Evolutionary conservation across 2,329 filamentous ascomycete species (phyloP).

Genomic region (Alternaria dauci): DNA sequence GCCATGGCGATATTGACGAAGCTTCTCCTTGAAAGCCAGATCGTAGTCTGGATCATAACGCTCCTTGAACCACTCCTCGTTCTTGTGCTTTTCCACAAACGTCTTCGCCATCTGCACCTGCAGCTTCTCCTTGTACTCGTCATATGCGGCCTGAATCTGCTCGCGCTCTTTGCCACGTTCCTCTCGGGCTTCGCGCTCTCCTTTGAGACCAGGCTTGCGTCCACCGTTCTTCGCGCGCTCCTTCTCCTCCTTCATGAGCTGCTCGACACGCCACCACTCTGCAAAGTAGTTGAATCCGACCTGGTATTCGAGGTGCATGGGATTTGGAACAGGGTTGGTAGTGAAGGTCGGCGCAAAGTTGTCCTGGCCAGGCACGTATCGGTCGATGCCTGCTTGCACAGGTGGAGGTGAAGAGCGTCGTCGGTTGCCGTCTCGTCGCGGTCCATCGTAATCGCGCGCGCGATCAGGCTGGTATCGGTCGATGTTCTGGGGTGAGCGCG

Average conservation of each 20-base stretch:
- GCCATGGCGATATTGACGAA: constrained; percentile 80
- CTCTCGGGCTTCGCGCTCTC: constrained; percentile 71
- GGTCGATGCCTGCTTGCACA: constrained; percentile 76
- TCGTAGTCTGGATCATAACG: constrained; percentile 87
- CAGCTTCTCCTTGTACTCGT: constrained; percentile 71
- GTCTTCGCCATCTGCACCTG: constrained; percentile 80
- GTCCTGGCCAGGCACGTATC: constrained; percentile 82
- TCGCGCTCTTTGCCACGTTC: constrained; percentile 81
- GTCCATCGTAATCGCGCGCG: constrained; percentile 72
- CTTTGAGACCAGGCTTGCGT: constrained; percentile 70
- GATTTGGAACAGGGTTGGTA: constrained; percentile 75
- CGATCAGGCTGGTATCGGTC: constrained; percentile 81
- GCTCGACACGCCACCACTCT: constrained; percentile 85
- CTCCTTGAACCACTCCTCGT: constrained; percentile 98
- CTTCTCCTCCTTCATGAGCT: constrained; percentile 82
- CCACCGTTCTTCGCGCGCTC: constrained; percentile 75
- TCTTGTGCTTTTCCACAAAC: constrained; percentile 92
- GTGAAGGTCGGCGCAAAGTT: constrained; percentile 59
- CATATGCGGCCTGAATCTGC: constrained; percentile 75
- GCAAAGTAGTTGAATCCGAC: constrained; percentile 87
- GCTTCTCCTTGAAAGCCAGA: constrained; percentile 74
- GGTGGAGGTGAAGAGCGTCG: constrained; percentile 67
- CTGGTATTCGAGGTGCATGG: constrained; percentile 76
- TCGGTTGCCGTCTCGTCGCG: constrained; percentile 67
- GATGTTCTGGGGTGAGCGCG: constrained; percentile 74